A percentile compares a stretch with the other conserved stretches of the same genome.
phyloP scores from a whole-genome alignment of 352 stramenopile species.

The Aphanomyces invadans region DNA sequence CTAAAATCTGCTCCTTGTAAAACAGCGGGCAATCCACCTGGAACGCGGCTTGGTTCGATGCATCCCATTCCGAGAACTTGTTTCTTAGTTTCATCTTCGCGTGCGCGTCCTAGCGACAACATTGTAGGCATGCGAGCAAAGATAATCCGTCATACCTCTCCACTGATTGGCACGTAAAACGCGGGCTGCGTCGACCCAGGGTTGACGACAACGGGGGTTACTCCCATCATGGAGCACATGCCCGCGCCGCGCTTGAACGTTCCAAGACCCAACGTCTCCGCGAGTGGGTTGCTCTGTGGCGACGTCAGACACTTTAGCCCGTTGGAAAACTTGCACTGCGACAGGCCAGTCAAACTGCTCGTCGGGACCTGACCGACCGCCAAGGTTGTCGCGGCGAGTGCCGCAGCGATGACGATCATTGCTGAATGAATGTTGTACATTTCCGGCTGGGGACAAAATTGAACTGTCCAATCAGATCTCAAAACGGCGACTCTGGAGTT shows the following conservation, averaged over 20 bases:
- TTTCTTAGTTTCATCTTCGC: conserved; percentile 45
- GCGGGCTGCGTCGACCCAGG: conserved; percentile 34
- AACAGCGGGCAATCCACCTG: conserved; percentile 56
- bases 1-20: conserved; percentile 52
- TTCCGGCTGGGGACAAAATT: too few relatives aligned
- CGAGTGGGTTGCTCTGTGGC: conserved; percentile 32
- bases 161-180: conserved; percentile 58
- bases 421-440: too few relatives aligned
- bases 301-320: conserved; percentile 50
- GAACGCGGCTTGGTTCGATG: conserved; percentile 51
- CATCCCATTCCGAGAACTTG: conserved; percentile 62
- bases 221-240: conserved; percentile 56
- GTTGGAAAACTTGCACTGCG: conserved; percentile 61
- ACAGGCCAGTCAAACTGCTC: conserved; percentile 25
- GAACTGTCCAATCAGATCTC: too few relatives aligned
- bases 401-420: neutral
- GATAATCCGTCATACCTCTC: conserved; percentile 25
- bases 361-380: conserved; percentile 14
- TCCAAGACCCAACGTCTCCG: conserved; percentile 32
- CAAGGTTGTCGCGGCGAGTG: neutral
- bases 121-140: neutral
- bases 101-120: conserved; percentile 32
- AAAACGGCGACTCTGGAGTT: too few relatives aligned
- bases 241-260: conserved; percentile 42
- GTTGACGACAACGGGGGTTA: conserved; percentile 45